Base-by-base conservation (phyloP, 805 yeast species). In the Scheffersomyces ergatensis region DNA sequence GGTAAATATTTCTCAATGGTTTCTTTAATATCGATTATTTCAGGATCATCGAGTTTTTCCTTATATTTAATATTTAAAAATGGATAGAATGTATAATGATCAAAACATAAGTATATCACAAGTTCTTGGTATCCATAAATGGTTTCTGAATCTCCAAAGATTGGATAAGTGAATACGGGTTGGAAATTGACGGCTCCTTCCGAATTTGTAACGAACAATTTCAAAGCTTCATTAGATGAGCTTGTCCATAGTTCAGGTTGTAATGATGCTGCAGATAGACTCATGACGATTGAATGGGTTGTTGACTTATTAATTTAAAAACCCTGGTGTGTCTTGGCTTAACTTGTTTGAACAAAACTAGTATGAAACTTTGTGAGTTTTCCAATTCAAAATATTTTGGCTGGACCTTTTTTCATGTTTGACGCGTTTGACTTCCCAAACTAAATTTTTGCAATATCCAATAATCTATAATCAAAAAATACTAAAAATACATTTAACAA, bases 111-210 rank as follows among this genome's bases (percentile, higher is more conserved):
- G 49, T 78, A 76, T 26, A 93, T 79, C 24, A 70, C 70, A 27
- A 90, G 67, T 50, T 79, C 84, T 48, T 82, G 75, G 58, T 79
- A 93, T 2, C 99, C 99, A 55, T 82, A 88, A 1, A 93, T 82
- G 39, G 82, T 82, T 57, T 93, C 99, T 1, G 89, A 76, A 36
- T 89, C 96, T 5, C 98, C 98, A 70, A 80, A 93, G 9, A 93
- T 84, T 2, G 97, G 96, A 60, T 93, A 93, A 1, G 98, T 92
- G 65, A 88, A 89, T 12, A 67, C 55, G 0, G 98, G 97, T 29
- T 74, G 65, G 66, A 90, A 89, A 19, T 58, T 53, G 3, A 78
- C 67, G 16, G 83, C 77, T 0, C 82, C 82, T 2, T 72, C 63
- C 2, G 76, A 71, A 43, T 78, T 82, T 4, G 85, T 85, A 20